These are phyloP conservation scores for Xylaria sp. DNA, from an alignment of 2,329 filamentous ascomycete genomes.

Conservation along the genomic window DNA sequence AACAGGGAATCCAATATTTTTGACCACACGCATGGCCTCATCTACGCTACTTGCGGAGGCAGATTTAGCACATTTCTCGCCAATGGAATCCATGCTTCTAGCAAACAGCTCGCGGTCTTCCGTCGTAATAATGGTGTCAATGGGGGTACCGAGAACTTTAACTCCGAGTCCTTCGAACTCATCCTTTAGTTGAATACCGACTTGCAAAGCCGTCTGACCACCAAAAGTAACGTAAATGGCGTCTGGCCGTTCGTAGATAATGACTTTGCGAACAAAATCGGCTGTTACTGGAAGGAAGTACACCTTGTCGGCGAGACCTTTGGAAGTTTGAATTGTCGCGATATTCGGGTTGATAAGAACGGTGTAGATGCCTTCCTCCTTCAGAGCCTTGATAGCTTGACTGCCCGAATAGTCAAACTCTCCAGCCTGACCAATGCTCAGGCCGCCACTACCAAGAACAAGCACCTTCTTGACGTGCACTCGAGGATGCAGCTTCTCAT, in stretches of 20 bases:
- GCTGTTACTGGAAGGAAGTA: constrained; percentile 98
- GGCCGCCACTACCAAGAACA: constrained; percentile 89
- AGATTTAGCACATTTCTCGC: constrained; percentile 97
- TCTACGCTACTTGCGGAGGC: constrained; percentile 88
- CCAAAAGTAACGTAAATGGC: constrained; percentile 98
- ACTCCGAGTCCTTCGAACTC: constrained; percentile 94
- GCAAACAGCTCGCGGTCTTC: constrained; percentile 98
- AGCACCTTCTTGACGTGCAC: constrained; percentile 93
- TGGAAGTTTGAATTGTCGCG: constrained; percentile 97
- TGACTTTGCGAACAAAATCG: constrained; percentile 97
- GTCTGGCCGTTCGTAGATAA: constrained; percentile 91
- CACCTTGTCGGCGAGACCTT: constrained; percentile 96
- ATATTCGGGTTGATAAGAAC: constrained; percentile 99
- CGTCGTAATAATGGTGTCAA: constrained; percentile 97
- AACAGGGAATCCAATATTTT: constrained; percentile 93
- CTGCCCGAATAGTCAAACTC: constrained; percentile 99
- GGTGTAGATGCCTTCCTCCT: constrained; percentile 97
- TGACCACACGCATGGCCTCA: constrained; percentile 86
- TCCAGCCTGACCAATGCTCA: constrained; percentile 96
- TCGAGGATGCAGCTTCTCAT: constrained; percentile 74
- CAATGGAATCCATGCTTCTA: constrained; percentile 97
- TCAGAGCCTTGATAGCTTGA: constrained; percentile 97
- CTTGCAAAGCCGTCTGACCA: constrained; percentile 94
- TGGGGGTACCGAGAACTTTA: constrained; percentile 92
- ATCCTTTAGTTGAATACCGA: constrained; percentile 96